These are phyloP conservation scores for Strobilomyces echinocephalus DNA, from an alignment of 768 basidiomycete genomes.

Conservation along the genomic window DNA sequence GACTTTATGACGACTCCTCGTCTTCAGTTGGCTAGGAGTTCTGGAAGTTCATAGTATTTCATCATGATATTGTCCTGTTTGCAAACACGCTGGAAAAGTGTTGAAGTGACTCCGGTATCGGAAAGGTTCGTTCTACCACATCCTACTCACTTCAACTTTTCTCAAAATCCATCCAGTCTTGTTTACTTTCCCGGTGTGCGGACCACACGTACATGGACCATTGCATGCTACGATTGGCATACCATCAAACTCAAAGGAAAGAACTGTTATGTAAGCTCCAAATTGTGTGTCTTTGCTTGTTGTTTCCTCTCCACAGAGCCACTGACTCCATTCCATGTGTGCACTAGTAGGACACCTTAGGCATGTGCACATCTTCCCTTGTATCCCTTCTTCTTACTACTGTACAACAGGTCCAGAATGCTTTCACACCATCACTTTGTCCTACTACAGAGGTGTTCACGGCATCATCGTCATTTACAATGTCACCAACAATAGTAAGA, in stretches of 20 bases:
- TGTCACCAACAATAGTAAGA: conserved; percentile 85
- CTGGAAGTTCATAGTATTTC: too few species aligned
- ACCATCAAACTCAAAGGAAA: conserved; percentile 98
- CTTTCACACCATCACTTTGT: conserved; percentile 97
- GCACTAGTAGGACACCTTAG: conserved; percentile 90
- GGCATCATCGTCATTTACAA: conserved; percentile 99
- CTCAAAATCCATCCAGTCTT: conserved; percentile 58
- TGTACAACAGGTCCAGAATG: conserved; percentile 77
- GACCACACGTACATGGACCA: conserved; percentile 98
- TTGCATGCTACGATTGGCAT: conserved; percentile 97
- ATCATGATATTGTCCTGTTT: too few species aligned
- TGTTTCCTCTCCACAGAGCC: conserved; percentile 1
- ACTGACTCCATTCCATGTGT: conserved; percentile 17
- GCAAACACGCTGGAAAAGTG: too few species aligned
- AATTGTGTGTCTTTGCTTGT: conserved; percentile 66
- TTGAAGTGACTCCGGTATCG: conserved; percentile 95
- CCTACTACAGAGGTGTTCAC: conserved; percentile 99
- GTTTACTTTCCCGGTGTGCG: conserved; percentile 84
- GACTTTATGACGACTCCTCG: too few species aligned
- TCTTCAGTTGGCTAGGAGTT: too few species aligned
- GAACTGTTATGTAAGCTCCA: conserved; percentile 97
- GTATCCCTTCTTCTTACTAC: conserved; percentile 1
- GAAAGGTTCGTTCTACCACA: conserved; percentile 55
- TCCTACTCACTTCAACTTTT: conserved; percentile 15
- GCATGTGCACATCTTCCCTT: conserved; percentile 34